A percentile compares a stretch with the other conserved stretches of the same genome.
These are phyloP conservation scores for Botrytis squamosa DNA, from an alignment of 2,329 filamentous ascomycete species.

Conservation along the genomic window DNA sequence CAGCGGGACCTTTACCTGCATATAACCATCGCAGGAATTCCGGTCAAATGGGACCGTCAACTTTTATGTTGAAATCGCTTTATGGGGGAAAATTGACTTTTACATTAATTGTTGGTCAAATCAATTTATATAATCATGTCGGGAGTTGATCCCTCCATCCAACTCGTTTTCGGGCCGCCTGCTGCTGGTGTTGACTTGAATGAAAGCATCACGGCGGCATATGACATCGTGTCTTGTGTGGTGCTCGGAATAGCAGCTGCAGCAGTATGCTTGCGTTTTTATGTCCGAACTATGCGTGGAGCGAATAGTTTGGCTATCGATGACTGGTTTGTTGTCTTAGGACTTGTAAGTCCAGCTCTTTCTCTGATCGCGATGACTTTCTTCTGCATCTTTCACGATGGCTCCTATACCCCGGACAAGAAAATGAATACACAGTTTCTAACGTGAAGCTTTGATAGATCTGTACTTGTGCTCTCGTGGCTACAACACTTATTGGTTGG, in stretches of 20 bases:
- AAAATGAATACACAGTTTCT: not conserved
- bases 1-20: not conserved
- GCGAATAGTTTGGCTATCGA: conserved; percentile 12
- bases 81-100: not conserved
- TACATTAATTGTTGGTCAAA: not conserved
- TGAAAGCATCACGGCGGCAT: conserved; percentile 8
- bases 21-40: conserved; percentile 4
- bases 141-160: conserved; percentile 5
- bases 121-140: not conserved
- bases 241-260: conserved; percentile 11
- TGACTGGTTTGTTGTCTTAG: conserved; percentile 10
- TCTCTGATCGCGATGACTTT: not conserved
- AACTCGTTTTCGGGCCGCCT: conserved; percentile 7
- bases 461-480: conserved; percentile 3
- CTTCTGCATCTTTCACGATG: not conserved
- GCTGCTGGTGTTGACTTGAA: not conserved
- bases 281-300: conserved; percentile 9
- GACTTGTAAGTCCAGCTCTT: conserved; percentile 9
- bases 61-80: not conserved
- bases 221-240: conserved; percentile 15
- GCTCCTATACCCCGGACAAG: not conserved
- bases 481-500: conserved; percentile 14
- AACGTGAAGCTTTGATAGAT: not conserved
- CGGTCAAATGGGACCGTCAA: not conserved
- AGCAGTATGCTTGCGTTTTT: conserved; percentile 10